Conservation (phyloP, 2,329 filamentous ascomycete species). For the Hypoxylon sp. region DNA sequence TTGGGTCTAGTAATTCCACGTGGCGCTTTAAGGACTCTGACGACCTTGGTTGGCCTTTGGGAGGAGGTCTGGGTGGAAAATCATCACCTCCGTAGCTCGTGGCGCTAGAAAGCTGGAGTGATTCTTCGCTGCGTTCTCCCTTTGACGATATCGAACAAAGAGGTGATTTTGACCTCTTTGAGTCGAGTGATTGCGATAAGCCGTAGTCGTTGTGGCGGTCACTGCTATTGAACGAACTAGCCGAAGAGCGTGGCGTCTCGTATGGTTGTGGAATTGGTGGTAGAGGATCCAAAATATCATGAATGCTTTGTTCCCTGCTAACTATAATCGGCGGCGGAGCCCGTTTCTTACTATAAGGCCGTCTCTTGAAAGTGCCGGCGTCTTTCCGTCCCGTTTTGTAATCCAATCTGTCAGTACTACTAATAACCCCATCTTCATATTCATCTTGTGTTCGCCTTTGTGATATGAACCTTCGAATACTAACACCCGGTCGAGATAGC, state of each 20-base stretch:
- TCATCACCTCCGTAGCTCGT: conserved; percentile 51
- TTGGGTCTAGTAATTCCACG: conserved; percentile 40
- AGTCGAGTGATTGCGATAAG: conserved; percentile 50
- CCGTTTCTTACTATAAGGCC: conserved; percentile 53
- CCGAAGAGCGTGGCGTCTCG: conserved; percentile 59
- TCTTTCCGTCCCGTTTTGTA: conserved; percentile 45
- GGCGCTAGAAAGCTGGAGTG: conserved; percentile 47
- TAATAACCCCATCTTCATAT: conserved; percentile 48
- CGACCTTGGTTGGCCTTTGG: conserved; percentile 37
- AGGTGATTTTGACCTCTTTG: conserved; percentile 54
- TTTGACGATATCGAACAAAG: conserved; percentile 56
- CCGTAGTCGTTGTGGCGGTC: conserved; percentile 56
- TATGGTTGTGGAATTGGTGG: conserved; percentile 58
- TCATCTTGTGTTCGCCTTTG: conserved; percentile 52
- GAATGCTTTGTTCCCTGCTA: conserved; percentile 58
- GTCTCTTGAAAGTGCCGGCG: conserved; percentile 50
- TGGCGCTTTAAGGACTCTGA: conserved; percentile 43
- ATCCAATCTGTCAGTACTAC: conserved; percentile 39
- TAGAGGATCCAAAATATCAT: conserved; percentile 58
- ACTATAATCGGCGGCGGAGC: conserved; percentile 58
- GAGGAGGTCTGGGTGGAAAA: conserved; percentile 47
- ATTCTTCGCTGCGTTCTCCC: conserved; percentile 49
- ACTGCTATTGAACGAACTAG: conserved; percentile 64
- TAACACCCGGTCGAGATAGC: conserved; percentile 60
- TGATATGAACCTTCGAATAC: conserved; percentile 62